These are phyloP conservation scores for Fusarium continuum DNA, from an alignment of 2,329 filamentous ascomycete genomes.

Conservation along the genomic window DNA sequence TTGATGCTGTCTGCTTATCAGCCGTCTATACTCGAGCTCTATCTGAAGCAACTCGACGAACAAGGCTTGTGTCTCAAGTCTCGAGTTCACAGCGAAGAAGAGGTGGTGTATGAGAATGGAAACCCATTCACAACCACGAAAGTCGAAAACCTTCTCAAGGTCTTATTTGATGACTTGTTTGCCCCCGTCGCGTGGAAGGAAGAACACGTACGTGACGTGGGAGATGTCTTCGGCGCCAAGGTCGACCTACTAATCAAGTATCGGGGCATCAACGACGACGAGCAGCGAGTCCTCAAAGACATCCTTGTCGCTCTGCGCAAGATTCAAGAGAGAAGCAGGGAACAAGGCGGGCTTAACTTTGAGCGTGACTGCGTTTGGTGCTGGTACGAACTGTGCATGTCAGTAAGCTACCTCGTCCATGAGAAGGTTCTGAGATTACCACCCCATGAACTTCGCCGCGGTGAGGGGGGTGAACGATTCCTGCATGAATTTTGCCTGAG, in stretches of 20 bases:
- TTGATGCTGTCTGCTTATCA: neutral
- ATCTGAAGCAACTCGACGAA: neutral
- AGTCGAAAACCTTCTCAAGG: neutral
- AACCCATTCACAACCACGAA: neutral
- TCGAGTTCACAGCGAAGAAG: no score
- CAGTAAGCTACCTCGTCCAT: neutral
- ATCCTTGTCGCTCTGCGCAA: neutral
- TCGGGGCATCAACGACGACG: neutral
- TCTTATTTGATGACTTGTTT: neutral
- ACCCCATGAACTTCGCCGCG: no score
- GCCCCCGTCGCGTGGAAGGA: neutral
- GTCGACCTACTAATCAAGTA: slow-evolving; percentile 1
- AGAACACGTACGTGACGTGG: neutral
- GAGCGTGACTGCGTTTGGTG: neutral
- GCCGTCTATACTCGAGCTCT: neutral
- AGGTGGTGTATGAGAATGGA: no score
- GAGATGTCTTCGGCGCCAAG: slow-evolving; percentile 3
- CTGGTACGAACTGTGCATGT: neutral
- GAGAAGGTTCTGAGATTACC: neutral
- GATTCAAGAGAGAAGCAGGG: neutral
- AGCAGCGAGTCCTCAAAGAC: neutral
- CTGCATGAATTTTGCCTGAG: neutral
- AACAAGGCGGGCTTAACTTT: neutral
- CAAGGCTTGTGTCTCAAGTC: neutral
- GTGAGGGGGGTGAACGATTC: neutral